A percentile compares a stretch with the other conserved stretches of the same genome.
Conservation (phyloP, 148 eudicot species). For the Pharnaceum exiguum region DNA sequence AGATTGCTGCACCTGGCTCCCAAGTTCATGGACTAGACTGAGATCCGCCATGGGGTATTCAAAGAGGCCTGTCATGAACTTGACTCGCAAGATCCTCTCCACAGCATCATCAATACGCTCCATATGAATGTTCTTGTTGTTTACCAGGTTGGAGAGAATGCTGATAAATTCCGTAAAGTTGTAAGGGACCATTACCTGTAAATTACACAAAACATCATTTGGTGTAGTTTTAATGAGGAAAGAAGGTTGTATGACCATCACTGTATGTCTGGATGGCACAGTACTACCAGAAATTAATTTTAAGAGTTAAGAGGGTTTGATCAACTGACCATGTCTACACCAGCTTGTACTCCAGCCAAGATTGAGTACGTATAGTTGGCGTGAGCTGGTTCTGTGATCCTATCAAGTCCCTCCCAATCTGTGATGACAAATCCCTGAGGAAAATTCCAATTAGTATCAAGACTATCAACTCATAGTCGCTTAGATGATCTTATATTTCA, state of each 20-base stretch:
- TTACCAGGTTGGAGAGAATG: conserved; percentile 60
- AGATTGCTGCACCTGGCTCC: conserved; percentile 64
- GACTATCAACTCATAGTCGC: too few relatives aligned
- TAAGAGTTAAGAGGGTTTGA: too few relatives aligned
- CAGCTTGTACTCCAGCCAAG: conserved; percentile 62
- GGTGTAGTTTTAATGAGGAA: neutral
- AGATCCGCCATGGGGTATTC: conserved; percentile 81
- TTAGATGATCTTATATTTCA: neutral
- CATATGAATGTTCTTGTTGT: conserved; percentile 59
- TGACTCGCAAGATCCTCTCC: conserved; percentile 65
- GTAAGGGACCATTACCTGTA: conserved; percentile 81
- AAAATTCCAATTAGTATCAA: conserved; percentile 7
- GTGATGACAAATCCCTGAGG: conserved; percentile 89
- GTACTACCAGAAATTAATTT: too few relatives aligned
- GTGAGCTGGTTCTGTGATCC: conserved; percentile 67
- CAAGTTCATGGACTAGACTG: conserved; percentile 57
- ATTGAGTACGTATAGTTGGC: conserved; percentile 84
- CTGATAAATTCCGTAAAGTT: conserved; percentile 58
- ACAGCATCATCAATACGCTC: conserved; percentile 89
- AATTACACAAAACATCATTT: neutral
- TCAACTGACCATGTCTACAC: conserved; percentile 94
- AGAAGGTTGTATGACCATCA: neutral
- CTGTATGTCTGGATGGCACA: too few relatives aligned
- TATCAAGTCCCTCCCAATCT: conserved; percentile 91
- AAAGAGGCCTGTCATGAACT: conserved; percentile 82